Evolutionary conservation across 1,284 basidiomycete genomes (phyloP).

Genomic region (Sparassis latifolia): DNA sequence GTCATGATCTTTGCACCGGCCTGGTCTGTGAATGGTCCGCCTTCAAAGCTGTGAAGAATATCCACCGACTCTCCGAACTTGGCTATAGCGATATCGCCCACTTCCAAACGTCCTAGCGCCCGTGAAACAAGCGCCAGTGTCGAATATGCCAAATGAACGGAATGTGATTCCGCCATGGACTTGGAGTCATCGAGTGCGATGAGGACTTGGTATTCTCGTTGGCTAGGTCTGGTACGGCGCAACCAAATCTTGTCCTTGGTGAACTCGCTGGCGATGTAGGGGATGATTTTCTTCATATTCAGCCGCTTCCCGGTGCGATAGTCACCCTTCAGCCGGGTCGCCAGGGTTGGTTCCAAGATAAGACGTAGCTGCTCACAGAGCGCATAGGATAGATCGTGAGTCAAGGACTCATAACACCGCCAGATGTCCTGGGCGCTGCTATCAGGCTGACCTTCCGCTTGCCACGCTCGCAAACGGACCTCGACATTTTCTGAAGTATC

Average conservation of each 20-base stretch:
- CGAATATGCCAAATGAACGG: constrained; percentile 91
- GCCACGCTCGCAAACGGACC: constrained; percentile 57
- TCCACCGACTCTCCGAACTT: constrained; percentile 89
- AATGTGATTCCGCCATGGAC: constrained; percentile 94
- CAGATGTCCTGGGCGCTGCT: constrained; percentile 73
- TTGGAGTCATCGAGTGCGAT: constrained; percentile 94
- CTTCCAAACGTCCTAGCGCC: constrained; percentile 88
- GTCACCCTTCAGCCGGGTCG: constrained; percentile 93
- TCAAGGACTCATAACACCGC: constrained; percentile 87
- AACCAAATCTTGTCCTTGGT: constrained; percentile 99
- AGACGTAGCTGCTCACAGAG: constrained; percentile 96
- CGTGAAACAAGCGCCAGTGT: constrained; percentile 90
- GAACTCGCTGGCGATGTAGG: constrained; percentile 98
- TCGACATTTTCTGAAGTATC: constrained; percentile 38
- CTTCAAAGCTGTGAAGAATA: constrained; percentile 82
- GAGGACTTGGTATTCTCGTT: constrained; percentile 94
- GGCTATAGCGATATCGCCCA: constrained; percentile 90
- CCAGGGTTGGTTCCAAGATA: constrained; percentile 92
- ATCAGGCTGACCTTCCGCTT: constrained; percentile 50
- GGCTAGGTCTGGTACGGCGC: constrained; percentile 87
- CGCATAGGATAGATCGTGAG: constrained; percentile 85
- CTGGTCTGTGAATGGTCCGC: constrained; percentile 72
- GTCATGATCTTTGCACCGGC: constrained; percentile 78
- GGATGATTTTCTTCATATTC: constrained; percentile 99
- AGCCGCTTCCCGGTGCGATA: constrained; percentile 97